Evolutionary conservation across 1,139 yeast genomes (phyloP).

Genomic region (Geotrichum histeridarum): DNA sequence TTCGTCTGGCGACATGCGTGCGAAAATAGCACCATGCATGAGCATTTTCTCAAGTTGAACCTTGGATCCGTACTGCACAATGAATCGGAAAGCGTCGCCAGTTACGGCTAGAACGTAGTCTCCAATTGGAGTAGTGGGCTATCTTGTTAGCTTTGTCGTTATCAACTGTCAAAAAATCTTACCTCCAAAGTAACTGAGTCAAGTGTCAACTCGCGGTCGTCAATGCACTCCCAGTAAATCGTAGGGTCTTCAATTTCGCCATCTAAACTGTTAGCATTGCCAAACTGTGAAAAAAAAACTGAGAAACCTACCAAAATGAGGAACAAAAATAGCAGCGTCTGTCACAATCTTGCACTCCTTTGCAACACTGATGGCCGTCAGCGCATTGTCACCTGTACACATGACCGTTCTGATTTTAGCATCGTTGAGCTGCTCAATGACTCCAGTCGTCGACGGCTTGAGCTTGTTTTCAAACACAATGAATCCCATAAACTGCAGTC

Average conservation of each 20-base stretch:
- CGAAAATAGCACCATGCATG: slow-evolving; percentile 72
- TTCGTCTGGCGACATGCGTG: slow-evolving; percentile 98
- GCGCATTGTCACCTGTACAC: slow-evolving; percentile 96
- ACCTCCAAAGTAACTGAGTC: slow-evolving; percentile 65
- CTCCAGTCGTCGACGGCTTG: slow-evolving; percentile 60
- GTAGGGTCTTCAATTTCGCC: slow-evolving; percentile 11
- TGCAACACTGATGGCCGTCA: slow-evolving; percentile 92
- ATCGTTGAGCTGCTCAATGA: slow-evolving; percentile 51
- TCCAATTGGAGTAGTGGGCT: slow-evolving; percentile 26
- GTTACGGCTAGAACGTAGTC: slow-evolving; percentile 75
- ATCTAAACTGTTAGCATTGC: slow-evolving; percentile 15
- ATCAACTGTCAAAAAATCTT: slow-evolving; percentile 14
- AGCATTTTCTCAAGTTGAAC: slow-evolving; percentile 51
- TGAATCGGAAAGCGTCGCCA: slow-evolving; percentile 81
- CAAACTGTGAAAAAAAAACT: neutral
- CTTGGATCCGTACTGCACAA: slow-evolving; percentile 45
- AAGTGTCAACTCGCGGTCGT: slow-evolving; percentile 39
- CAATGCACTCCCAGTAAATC: slow-evolving; percentile 41
- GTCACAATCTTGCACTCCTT: slow-evolving; percentile 69
- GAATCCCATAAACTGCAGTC: slow-evolving; percentile 74
- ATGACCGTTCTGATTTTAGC: slow-evolving; percentile 81
- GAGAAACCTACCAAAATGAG: slow-evolving; percentile 44
- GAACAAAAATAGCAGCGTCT: slow-evolving; percentile 52
- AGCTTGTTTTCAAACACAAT: slow-evolving; percentile 88
- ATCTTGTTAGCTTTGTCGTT: slow-evolving; percentile 3